phyloP scores from a whole-genome alignment of 1,139 yeast genomes.

The Lodderomyces oxycetoniae region DNA sequence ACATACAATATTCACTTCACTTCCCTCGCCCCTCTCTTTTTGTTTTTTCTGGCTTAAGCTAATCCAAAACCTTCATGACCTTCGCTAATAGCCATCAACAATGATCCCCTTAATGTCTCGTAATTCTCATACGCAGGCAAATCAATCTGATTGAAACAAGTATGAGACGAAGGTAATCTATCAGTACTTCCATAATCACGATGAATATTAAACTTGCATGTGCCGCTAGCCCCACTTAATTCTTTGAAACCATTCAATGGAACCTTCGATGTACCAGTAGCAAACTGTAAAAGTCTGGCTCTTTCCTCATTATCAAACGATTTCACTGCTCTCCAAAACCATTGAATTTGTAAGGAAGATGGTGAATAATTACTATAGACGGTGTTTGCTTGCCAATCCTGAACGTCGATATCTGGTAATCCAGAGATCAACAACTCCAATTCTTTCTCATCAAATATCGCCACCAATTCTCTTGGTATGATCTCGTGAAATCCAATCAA shows the following conservation, averaged over 20 bases:
- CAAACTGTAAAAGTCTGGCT: constrained; percentile 90
- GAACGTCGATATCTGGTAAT: constrained; percentile 90
- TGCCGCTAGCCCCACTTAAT: constrained; percentile 83
- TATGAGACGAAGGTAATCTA: constrained; percentile 90
- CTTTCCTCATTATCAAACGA: constrained; percentile 93
- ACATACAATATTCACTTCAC: too few relatives aligned
- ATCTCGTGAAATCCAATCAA: constrained; percentile 86
- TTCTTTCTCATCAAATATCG: constrained; percentile 94
- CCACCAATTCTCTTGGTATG: constrained; percentile 79
- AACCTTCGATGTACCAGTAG: constrained; percentile 96
- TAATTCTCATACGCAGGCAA: constrained; percentile 90
- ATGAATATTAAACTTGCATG: constrained; percentile 83
- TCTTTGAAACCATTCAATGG: constrained; percentile 93
- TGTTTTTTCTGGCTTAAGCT: constrained; percentile 45
- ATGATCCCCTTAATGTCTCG: constrained; percentile 75
- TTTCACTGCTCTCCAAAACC: constrained; percentile 98
- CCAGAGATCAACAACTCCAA: constrained; percentile 90
- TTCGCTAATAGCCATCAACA: constrained; percentile 83
- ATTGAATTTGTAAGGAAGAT: constrained; percentile 82
- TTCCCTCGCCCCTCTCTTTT: too few relatives aligned
- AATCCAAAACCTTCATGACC: constrained; percentile 97
- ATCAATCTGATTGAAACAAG: constrained; percentile 94
- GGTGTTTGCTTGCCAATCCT: constrained; percentile 91
- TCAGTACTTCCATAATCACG: constrained; percentile 84
- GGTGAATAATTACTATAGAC: constrained; percentile 79